Conservation (phyloP, 352 stramenopile genomes). For the Plasmopara halstedii region DNA sequence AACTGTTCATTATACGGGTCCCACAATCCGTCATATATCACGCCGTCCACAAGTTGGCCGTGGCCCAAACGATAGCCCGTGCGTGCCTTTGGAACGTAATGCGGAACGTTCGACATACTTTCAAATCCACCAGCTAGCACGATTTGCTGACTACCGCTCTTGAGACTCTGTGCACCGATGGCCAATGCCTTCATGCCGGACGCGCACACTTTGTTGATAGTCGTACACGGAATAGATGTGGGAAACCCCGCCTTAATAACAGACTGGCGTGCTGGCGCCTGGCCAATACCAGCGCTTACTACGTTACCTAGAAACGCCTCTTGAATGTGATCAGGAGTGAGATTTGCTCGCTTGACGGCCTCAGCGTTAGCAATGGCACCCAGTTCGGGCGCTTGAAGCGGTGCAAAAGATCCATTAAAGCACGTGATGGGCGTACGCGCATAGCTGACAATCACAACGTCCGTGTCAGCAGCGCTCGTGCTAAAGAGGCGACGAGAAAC, state of each 20-base stretch:
- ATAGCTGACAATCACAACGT: constrained; percentile 93
- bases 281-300: constrained; percentile 92
- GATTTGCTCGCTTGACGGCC: constrained; percentile 61
- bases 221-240: constrained; percentile 92
- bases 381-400: constrained; percentile 86
- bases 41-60: constrained; percentile 77
- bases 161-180: constrained; percentile 85
- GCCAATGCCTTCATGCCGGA: constrained; percentile 90
- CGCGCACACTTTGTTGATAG: constrained; percentile 98
- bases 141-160: constrained; percentile 75
- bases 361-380: constrained; percentile 89
- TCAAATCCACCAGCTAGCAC: constrained; percentile 95
- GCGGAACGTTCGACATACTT: constrained; percentile 97
- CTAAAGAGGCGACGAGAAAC: constrained; percentile 54
- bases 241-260: constrained; percentile 87
- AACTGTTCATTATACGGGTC: constrained; percentile 96
- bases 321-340: constrained; percentile 81
- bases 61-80: constrained; percentile 91
- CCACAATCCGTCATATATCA: constrained; percentile 95
- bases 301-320: constrained; percentile 98
- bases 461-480: constrained; percentile 50
- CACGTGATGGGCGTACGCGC: constrained; percentile 95
- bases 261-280: constrained; percentile 94
- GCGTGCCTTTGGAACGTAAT: constrained; percentile 93
- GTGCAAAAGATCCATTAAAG: constrained; percentile 90